Percentiles rank a stretch among this genome's conserved stretches.
These are phyloP conservation scores for Macrolepiota albuminosa DNA, from an alignment of 768 basidiomycete genomes.

Conservation along the genomic window DNA sequence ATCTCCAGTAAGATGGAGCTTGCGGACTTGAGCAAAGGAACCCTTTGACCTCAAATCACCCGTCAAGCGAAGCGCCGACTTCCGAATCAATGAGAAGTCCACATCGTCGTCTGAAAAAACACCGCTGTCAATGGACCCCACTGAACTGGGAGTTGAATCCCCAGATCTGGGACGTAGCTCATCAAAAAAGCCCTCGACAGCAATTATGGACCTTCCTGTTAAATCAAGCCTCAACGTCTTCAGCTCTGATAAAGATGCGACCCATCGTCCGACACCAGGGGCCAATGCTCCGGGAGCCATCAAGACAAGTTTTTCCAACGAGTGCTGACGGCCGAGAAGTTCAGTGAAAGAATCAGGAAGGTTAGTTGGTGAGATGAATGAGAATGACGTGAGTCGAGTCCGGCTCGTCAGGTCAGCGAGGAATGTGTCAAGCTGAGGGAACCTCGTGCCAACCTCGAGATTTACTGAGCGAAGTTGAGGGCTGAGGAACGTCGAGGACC, in stretches of 20 bases:
- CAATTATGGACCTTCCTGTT: slow-evolving; percentile 58
- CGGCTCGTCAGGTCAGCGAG: slow-evolving; percentile 61
- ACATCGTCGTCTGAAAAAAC: slow-evolving; percentile 75
- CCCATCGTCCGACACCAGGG: slow-evolving; percentile 69
- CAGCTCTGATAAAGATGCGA: slow-evolving; percentile 57
- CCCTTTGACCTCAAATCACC: slow-evolving; percentile 52
- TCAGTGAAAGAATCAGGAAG: slow-evolving; percentile 71
- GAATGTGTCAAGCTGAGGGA: slow-evolving; percentile 57
- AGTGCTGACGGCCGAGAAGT: slow-evolving; percentile 53
- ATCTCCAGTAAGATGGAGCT: slow-evolving; percentile 66
- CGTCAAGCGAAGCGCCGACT: slow-evolving; percentile 60
- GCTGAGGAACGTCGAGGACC: slow-evolving; percentile 59
- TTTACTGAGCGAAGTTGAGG: slow-evolving; percentile 57
- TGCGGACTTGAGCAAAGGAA: slow-evolving; percentile 54
- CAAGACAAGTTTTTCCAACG: slow-evolving; percentile 56
- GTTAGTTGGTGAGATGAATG: slow-evolving; percentile 63
- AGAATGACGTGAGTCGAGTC: slow-evolving; percentile 60
- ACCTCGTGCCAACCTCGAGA: slow-evolving; percentile 56
- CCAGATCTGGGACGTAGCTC: slow-evolving; percentile 62
- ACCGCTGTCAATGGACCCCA: slow-evolving; percentile 67
- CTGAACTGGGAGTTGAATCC: slow-evolving; percentile 64
- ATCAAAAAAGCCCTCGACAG: slow-evolving; percentile 80
- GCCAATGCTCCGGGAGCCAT: slow-evolving; percentile 74
- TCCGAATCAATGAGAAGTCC: slow-evolving; percentile 73
- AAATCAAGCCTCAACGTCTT: slow-evolving; percentile 68